Evolutionary conservation across 331 rosid genomes (phyloP), one percentile per base, ranked within the genome.

Genomic region (Stylosanthes scabra): DNA sequence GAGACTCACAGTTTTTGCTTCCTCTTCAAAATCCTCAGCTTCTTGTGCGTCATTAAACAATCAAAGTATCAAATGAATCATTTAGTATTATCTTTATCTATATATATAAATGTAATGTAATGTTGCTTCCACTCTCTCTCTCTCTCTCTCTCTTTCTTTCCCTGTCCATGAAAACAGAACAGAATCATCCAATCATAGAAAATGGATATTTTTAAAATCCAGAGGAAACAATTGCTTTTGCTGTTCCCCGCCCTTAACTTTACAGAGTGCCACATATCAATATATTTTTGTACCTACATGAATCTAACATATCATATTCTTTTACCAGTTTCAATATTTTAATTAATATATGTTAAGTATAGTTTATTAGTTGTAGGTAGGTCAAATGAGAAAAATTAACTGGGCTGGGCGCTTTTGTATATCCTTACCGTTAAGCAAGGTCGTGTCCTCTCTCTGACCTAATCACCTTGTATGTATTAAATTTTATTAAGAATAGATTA

Each of bases 231-330:
- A 70, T 0, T 49, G 55, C 55, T 49, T 49, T 47, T 46, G 82
- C 11, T 88, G 88, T 82, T 84, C 88, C 97, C 93, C 80, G 88
- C 88, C 87, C 47, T 77, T 71, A 3, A 34, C 39, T 34, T 34
- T 34, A 34, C 39, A 1, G 39, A 5, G 39, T 34, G 39, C 39
- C 39, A 34, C 6, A 34, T 34, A 31, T 31, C 5, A 31, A 31
- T 31, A 31, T 31, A 31, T 31, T 31, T 31, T 31, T 31, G 37
- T 31, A 31, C 37, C 5, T 31, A 31, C 37, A 31, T 31, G 37
- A 31, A 5, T 31, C 37, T 31, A 31, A 31, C 37, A 31, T 31
- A 31, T 31, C 37, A 31, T 31, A 31, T 31, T 76, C 72, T 12
- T 12, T 41, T 7, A 41, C 46, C 7, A 2, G 9, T 41, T 2